Evolutionary conservation across 345 rosid species (phyloP), one percentile per base, ranked within the genome.

Genomic region (Corymbia maculata): DNA sequence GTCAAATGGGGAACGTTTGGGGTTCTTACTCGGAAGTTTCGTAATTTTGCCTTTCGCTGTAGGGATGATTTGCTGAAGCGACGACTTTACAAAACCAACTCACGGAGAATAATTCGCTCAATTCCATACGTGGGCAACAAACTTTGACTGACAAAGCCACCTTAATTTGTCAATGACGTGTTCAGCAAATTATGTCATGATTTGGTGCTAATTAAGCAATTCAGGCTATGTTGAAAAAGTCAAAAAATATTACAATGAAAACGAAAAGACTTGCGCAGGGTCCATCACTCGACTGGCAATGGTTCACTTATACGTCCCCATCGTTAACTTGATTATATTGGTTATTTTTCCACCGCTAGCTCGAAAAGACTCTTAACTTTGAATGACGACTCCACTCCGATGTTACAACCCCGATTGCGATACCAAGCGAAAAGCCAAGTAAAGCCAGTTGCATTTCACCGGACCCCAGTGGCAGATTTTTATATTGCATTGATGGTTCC

Each of bases 101-200:
- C n/a, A 24, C 0, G 0, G 24, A 28, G 0, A 57, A 57, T 24
- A 0, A 57, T 24, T 24, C 24, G 64, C n/a, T 57, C 6, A n/a
- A 24, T 57, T 57, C 13, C 64, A 10, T 24, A 4, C n/a, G 4
- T 22, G 64, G 28, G 13, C 64, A 57, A 57, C 0, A 2, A 24
- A 57, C 4, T 24, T 57, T 24, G 4, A 12, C 6, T 24, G 64
- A 4, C n/a, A 57, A 57, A 6, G 9, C 64, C n/a, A 22, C 6
- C 2, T 57, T 2, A 3, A 4, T 4, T 24, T 24, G 64, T 57
- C n/a, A 24, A 24, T 57, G 64, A 32, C 32, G 16, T 13, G 70
- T 28, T 61, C 15, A 28, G 6, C 13, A 0, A 53, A 53, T 53
- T 10, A 53, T 9, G 64, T 57, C 1, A 53, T 53, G 26, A 53